Base-by-base conservation (phyloP, 2,329 filamentous ascomycete species). In the Calonectria crousiana region DNA sequence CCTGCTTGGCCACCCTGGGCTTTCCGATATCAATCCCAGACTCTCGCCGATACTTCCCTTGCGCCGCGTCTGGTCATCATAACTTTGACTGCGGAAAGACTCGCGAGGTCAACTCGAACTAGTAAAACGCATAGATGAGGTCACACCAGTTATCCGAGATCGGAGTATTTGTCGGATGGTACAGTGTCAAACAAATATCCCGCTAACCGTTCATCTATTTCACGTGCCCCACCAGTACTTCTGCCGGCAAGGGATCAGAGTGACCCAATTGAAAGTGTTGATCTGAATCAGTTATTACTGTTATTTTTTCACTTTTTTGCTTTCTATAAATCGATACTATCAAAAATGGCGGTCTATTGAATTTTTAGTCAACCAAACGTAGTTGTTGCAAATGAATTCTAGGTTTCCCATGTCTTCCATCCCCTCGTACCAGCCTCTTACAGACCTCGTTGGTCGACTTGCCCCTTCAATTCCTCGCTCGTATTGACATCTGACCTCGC, bases 361-460 rank as follows among this genome's bases (percentile, higher is more conserved):
- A 23, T 23, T 11, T 47, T 47, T 8, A 23, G 23, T 13, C 18
- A 20, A n/a, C 18, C 18, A n/a, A 18, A 20, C 18, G 41, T 2
- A n/a, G n/a, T n/a, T 1, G 3, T 3, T n/a, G 41, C 18, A n/a
- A n/a, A 44, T 1, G 6, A 44, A 20, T 2, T 3, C 0, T 10
- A 4, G 9, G 20, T 10, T n/a, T 44, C 18, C 6, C 14, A 8
- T 52, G 2, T 8, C 5, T 14, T 52, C 26, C 10, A 9, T 32
- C 13, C 26, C 18, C 14, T 3, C 14, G 10, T 16, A 18, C 6
- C 41, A n/a, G 18, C 1, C 41, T n/a, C 41, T 9, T 10, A 20
- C 8, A 6, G 18, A 9, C 6, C 6, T 44, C 18, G 2, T 10
- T n/a, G 6, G 41, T 6, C n/a, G 0, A n/a, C 8, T 18, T 41